These are phyloP conservation scores for Diplodia seriata DNA, from an alignment of 2,329 filamentous ascomycete genomes.

Conservation along the genomic window DNA sequence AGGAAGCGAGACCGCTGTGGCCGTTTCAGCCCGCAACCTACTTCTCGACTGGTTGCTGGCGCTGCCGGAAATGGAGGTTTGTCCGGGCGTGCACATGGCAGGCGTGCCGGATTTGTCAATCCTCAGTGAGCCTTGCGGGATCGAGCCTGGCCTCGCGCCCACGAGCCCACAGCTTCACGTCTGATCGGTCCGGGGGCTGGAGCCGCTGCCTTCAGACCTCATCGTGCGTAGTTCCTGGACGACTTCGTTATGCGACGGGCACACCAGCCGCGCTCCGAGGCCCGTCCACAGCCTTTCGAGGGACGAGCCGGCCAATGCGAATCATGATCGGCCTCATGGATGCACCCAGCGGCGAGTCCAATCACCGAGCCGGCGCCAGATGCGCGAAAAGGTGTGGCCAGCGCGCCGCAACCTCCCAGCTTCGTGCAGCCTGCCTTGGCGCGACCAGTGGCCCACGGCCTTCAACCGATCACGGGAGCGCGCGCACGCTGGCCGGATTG, in stretches of 20 bases:
- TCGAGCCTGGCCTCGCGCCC: slow-evolving; percentile 9
- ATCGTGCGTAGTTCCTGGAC: neutral
- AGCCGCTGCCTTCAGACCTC: slow-evolving; percentile 18
- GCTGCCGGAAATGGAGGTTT: slow-evolving; percentile 14
- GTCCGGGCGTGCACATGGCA: slow-evolving; percentile 18
- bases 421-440: slow-evolving; percentile 22
- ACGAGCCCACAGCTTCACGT: slow-evolving; percentile 17
- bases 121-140: slow-evolving; percentile 6
- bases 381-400: slow-evolving; percentile 25
- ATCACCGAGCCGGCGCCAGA: slow-evolving; percentile 31
- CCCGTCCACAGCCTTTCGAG: slow-evolving; percentile 28
- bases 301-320: slow-evolving; percentile 31
- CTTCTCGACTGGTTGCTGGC: slow-evolving; percentile 26
- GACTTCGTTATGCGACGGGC: slow-evolving; percentile 26
- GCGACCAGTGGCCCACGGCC: slow-evolving; percentile 7
- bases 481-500: slow-evolving; percentile 6
- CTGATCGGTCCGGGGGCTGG: slow-evolving; percentile 26
- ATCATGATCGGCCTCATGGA: slow-evolving; percentile 33
- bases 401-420: slow-evolving; percentile 10
- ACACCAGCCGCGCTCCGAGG: slow-evolving; percentile 17
- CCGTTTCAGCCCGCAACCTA: slow-evolving; percentile 28
- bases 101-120: slow-evolving; percentile 21
- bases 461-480: slow-evolving; percentile 14
- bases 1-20: slow-evolving; percentile 27
- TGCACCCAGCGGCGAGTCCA: slow-evolving; percentile 25